These are phyloP conservation scores for Scedosporium minutisporum DNA, from an alignment of 2,329 filamentous ascomycete genomes.

Conservation along the genomic window DNA sequence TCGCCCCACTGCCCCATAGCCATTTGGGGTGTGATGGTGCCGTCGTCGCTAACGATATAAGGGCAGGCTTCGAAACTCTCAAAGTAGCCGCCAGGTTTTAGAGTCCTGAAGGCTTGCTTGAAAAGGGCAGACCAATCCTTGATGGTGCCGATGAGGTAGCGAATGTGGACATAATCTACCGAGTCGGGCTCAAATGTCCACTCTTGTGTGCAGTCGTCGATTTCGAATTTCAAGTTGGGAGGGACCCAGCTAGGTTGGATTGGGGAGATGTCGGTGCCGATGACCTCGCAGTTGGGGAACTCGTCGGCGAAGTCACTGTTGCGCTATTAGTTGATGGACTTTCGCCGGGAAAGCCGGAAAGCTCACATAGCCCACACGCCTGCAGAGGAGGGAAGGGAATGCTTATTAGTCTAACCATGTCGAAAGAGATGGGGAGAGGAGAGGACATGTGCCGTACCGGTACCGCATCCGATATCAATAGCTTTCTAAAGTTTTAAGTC, in stretches of 20 bases:
- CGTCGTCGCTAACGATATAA: background rate
- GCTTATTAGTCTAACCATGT: background rate
- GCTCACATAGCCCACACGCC: constrained; percentile 14
- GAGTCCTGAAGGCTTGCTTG: constrained; percentile 26
- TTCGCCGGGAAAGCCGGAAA: too few relatives aligned
- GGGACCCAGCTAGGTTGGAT: constrained; percentile 45
- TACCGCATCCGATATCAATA: constrained; percentile 45
- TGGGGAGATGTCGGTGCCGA: constrained; percentile 46
- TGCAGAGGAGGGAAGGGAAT: background rate
- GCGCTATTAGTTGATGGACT: constrained; percentile 27
- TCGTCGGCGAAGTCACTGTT: constrained; percentile 19
- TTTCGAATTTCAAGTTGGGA: constrained; percentile 24
- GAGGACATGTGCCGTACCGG: constrained; percentile 23
- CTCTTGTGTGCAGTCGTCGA: constrained; percentile 26
- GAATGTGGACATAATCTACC: constrained; percentile 51
- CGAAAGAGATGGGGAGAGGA: background rate
- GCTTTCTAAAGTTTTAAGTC: constrained; percentile 7
- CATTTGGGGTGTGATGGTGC: background rate
- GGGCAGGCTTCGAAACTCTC: background rate
- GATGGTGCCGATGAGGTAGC: constrained; percentile 47
- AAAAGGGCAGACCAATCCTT: constrained; percentile 46
- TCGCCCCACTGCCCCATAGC: background rate
- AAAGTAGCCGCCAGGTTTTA: background rate
- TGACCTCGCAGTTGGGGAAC: constrained; percentile 32
- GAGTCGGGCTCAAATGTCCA: constrained; percentile 25